A percentile compares a stretch with the other conserved stretches of the same genome.
phyloP scores from a whole-genome alignment of 495 filamentous ascomycete genomes.

The Sordaria brevicollis region DNA sequence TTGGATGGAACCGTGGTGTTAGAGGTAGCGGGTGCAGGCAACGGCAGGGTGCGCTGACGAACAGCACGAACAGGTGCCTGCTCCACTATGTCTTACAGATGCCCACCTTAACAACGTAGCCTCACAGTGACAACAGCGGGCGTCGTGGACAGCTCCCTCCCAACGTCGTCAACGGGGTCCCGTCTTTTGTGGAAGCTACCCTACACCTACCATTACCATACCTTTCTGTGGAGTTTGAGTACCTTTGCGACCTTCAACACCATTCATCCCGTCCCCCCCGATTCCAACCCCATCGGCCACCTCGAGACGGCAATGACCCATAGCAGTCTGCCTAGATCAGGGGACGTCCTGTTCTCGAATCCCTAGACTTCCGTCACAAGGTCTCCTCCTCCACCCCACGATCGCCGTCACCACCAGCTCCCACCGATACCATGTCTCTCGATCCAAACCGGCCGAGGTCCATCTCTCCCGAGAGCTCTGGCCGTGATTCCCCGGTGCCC shows the following conservation, averaged over 20 bases:
- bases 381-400: background rate
- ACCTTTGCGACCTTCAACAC: background rate
- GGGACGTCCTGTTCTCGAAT: background rate
- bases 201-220: too few relatives aligned
- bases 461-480: conserved; percentile 67
- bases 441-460: conserved; percentile 55
- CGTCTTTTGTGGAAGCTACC: background rate
- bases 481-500: conserved; percentile 57
- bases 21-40: background rate
- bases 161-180: background rate
- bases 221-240: background rate
- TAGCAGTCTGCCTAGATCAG: background rate
- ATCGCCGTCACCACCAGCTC: background rate
- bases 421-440: conserved; percentile 50
- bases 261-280: background rate
- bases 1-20: background rate
- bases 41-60: background rate
- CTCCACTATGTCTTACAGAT: background rate
- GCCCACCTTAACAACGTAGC: background rate
- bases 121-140: background rate
- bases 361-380: background rate
- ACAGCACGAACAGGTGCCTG: background rate
- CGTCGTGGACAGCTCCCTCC: background rate
- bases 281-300: background rate
- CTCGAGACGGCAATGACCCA: conserved; percentile 17